phyloP scores from a whole-genome alignment of 805 yeast genomes.

The Trichomonascus vanleenenianus region DNA sequence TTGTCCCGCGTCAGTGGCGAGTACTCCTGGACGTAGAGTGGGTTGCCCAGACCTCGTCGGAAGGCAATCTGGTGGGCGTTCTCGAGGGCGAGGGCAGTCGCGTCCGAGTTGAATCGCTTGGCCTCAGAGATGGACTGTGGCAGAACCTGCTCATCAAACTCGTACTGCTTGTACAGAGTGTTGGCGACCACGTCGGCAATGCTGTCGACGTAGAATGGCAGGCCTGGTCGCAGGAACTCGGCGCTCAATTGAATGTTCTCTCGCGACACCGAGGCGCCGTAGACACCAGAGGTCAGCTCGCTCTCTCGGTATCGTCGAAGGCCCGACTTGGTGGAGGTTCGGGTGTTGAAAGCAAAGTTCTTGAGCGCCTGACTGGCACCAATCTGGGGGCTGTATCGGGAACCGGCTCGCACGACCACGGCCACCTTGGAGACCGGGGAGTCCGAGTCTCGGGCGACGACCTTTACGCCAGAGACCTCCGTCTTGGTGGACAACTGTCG shows the following conservation, averaged over 20 bases:
- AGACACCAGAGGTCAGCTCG: constrained; percentile 84
- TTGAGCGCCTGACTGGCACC: constrained; percentile 84
- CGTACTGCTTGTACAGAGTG: constrained; percentile 75
- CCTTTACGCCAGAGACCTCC: constrained; percentile 24
- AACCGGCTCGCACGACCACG: constrained; percentile 80
- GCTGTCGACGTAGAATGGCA: constrained; percentile 87
- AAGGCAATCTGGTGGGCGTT: constrained; percentile 72
- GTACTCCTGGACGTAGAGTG: constrained; percentile 66
- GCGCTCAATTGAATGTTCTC: constrained; percentile 78
- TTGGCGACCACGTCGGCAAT: constrained; percentile 60
- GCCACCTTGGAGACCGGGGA: constrained; percentile 67
- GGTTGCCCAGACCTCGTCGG: constrained; percentile 82
- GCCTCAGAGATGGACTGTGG: constrained; percentile 70
- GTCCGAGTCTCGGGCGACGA: constrained; percentile 38
- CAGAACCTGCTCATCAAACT: constrained; percentile 69
- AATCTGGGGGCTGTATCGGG: constrained; percentile 57
- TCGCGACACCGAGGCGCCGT: constrained; percentile 65
- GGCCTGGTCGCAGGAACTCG: constrained; percentile 73
- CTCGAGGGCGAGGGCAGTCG: constrained; percentile 61
- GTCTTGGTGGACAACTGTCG: not conserved
- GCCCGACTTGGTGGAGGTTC: constrained; percentile 71
- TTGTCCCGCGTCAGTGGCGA: constrained; percentile 52
- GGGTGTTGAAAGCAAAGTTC: constrained; percentile 67
- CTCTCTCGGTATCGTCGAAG: constrained; percentile 90
- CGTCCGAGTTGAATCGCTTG: constrained; percentile 35